Conservation (phyloP, 495 filamentous ascomycete species). For the Cryomyces minteri region DNA sequence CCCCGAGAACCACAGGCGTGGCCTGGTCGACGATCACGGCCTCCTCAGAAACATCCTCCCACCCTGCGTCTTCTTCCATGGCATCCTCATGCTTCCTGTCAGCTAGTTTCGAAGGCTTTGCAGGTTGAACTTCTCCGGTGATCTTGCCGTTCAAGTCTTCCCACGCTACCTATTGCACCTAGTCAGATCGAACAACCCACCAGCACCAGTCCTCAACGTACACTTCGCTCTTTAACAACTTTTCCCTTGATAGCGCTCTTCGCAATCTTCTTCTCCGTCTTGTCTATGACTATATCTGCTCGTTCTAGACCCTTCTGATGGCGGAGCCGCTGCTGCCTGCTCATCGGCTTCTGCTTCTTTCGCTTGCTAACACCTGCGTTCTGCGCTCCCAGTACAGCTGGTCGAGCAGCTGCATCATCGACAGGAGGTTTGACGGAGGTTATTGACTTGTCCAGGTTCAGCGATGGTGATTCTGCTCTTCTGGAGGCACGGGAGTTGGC, state of each 20-base stretch:
- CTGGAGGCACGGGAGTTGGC: conserved; percentile 10
- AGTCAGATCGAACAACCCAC: background rate
- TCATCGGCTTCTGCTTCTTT: conserved; percentile 36
- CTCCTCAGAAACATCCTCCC: no score
- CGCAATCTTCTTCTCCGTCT: conserved; percentile 47
- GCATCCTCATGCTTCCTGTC: background rate
- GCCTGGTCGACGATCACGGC: no score
- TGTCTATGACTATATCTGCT: conserved; percentile 52
- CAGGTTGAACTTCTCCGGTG: background rate
- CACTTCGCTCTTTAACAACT: conserved; percentile 30
- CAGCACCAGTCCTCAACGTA: conserved; percentile 11
- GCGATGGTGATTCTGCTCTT: conserved; percentile 13
- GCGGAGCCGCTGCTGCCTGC: conserved; percentile 43
- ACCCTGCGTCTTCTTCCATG: background rate
- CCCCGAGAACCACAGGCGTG: no score
- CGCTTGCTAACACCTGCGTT: conserved; percentile 46
- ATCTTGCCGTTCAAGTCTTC: conserved; percentile 11
- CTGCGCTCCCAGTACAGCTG: conserved; percentile 43
- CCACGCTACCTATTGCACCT: conserved; percentile 10
- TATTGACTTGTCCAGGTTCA: conserved; percentile 61
- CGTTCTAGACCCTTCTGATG: conserved; percentile 56
- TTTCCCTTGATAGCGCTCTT: conserved; percentile 43
- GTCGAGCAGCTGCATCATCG: conserved; percentile 29
- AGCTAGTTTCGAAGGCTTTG: background rate
- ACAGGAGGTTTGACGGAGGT: conserved; percentile 37